Evolutionary conservation across 371 early-diverging fungal species (phyloP).

Genomic region (Synchytrium microbalum): DNA sequence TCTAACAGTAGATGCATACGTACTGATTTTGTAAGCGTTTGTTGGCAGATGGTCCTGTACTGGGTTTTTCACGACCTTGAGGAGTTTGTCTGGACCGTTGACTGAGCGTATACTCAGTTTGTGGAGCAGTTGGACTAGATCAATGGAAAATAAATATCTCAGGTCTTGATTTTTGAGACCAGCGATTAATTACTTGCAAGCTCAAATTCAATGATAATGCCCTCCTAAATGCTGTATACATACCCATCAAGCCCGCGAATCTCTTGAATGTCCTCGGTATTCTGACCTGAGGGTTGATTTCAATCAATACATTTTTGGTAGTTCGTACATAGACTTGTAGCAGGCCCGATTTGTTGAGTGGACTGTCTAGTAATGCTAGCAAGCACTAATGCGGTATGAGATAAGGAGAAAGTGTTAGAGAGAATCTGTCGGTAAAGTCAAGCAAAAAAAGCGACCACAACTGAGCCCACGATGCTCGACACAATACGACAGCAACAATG

Average conservation of each 20-base stretch:
- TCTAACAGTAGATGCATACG: constrained; percentile 11
- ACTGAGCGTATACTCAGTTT: constrained; percentile 91
- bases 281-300: constrained; percentile 93
- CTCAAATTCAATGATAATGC: no score
- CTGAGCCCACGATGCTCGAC: no score
- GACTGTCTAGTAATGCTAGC: constrained; percentile 92
- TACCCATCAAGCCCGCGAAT: constrained; percentile 93
- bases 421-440: background rate
- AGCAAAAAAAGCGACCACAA: no score
- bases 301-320: constrained; percentile 88
- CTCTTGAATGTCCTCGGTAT: constrained; percentile 98
- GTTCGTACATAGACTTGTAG: constrained; percentile 95
- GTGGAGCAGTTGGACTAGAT: constrained; percentile 86
- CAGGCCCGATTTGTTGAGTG: constrained; percentile 93
- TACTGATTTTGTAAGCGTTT: constrained; percentile 79
- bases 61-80: constrained; percentile 95
- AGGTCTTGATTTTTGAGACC: background rate
- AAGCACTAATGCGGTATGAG: constrained; percentile 89
- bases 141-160: background rate
- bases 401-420: background rate
- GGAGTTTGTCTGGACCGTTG: constrained; percentile 82
- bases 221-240: constrained; percentile 8
- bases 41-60: constrained; percentile 88
- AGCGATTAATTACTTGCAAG: background rate
- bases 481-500: no score